Conservation (phyloP, 169 alveolate genomes). For the Cryptosporidium baileyi region DNA sequence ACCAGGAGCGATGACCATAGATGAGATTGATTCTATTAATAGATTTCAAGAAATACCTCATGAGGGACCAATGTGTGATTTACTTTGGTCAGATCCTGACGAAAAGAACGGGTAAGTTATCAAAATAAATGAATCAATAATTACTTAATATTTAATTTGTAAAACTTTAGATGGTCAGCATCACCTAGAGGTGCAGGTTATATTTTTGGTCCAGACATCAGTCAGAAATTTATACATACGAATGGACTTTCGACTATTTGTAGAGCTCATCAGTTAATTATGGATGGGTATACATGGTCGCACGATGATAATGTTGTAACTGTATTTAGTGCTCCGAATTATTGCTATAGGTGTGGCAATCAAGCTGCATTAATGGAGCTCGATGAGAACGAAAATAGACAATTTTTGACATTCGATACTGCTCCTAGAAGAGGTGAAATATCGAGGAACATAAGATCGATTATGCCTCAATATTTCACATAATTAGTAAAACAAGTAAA, state of each 20-base stretch:
- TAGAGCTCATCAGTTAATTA: constrained; percentile 95
- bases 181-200: constrained; percentile 99
- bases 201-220: constrained; percentile 94
- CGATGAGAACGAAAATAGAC: constrained; percentile 91
- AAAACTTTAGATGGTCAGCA: constrained; percentile 88
- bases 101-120: constrained; percentile 81
- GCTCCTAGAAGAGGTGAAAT: constrained; percentile 86
- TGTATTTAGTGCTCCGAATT: constrained; percentile 95
- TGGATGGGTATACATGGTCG: constrained; percentile 91
- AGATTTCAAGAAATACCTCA: constrained; percentile 92
- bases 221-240: constrained; percentile 86
- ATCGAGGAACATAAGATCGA: neutral
- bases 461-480: constrained; percentile 61
- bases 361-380: constrained; percentile 94
- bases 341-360: constrained; percentile 94
- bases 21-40: constrained; percentile 87
- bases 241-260: constrained; percentile 93
- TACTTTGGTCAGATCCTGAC: constrained; percentile 98
- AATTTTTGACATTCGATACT: constrained; percentile 85
- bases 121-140: neutral
- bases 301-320: constrained; percentile 91
- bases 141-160: no score
- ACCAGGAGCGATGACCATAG: constrained; percentile 91
- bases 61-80: constrained; percentile 98
- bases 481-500: neutral